phyloP scores from a whole-genome alignment of 2,329 filamentous ascomycete species.

The Fusarium sp. region DNA sequence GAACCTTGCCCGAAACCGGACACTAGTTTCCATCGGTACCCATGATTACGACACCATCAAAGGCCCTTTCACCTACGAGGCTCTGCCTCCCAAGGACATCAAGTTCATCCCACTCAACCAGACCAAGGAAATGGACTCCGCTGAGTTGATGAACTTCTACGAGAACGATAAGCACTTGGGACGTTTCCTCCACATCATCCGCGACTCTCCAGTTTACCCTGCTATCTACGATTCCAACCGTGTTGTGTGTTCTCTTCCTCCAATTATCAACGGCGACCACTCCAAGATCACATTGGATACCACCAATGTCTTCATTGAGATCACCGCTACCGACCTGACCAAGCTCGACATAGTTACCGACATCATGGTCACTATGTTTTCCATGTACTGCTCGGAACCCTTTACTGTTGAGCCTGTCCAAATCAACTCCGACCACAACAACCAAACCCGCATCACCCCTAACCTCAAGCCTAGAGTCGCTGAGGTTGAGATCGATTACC shows the following conservation, averaged over 20 bases:
- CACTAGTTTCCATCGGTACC: constrained; percentile 95
- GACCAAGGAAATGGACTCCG: constrained; percentile 85
- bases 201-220: constrained; percentile 92
- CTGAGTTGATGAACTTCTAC: constrained; percentile 93
- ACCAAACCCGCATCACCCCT: constrained; percentile 82
- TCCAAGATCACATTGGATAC: constrained; percentile 95
- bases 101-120: constrained; percentile 93
- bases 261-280: constrained; percentile 97
- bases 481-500: constrained; percentile 88
- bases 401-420: constrained; percentile 96
- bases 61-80: constrained; percentile 97
- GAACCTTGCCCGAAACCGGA: constrained; percentile 92
- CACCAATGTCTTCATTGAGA: constrained; percentile 95
- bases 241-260: constrained; percentile 90
- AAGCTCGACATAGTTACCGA: constrained; percentile 97
- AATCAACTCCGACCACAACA: constrained; percentile 92
- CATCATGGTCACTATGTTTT: constrained; percentile 98
- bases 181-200: constrained; percentile 92
- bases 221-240: constrained; percentile 93
- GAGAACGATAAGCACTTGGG: constrained; percentile 93
- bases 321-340: constrained; percentile 94
- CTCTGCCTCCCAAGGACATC: constrained; percentile 89
- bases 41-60: constrained; percentile 94
- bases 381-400: constrained; percentile 84
- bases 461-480: constrained; percentile 80